Base-by-base conservation (phyloP, 225 moss, liverwort and hornwort species). In the Pseudisothecium myosuroides region DNA sequence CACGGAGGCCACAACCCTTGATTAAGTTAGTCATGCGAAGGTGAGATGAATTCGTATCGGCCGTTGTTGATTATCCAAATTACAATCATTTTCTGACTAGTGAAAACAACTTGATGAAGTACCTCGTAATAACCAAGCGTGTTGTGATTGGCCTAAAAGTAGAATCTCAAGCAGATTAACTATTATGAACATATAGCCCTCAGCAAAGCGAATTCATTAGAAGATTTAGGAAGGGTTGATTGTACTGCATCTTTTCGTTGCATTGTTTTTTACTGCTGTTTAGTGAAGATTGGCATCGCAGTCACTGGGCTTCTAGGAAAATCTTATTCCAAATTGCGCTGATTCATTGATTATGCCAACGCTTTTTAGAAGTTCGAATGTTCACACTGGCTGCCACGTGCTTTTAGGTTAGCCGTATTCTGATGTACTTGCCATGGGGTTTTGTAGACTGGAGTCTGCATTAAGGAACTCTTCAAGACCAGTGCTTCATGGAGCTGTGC, bases 11-110 rank as follows among this genome's bases (percentile, higher is more conserved):
- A 45, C 97, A 97, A 92, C 96, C 95, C 67, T 93, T 99, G 41
- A 94, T 99, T 84, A 97, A 97, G 91, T 90, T 99, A 90, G 99
- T 99, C 87, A 97, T 99, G 99, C 93, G 99, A 93, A 97, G 98
- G 97, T 97, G 87, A 90, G 93, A 56, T 69, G 37, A 69, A 91
- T 84, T 69, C 56, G 27, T 86, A 55, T 86, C 71, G 55, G 50
- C 56, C 45, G n/a, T 60, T 72, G 65, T 61, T 85, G 83, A 81
- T 89, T 85, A 50, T 76, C 85, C 14, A 76, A 76, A 69, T 76
- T 39, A 58, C 87, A 76, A 81, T 84, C 63, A 34, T 85, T 24
- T 87, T 62, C 56, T 73, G 45, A 86, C 50, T 63, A 76, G 13
- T 59, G 66, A 66, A 47, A 76, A 45, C 13, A 63, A 66, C 54